A percentile compares a stretch with the other conserved stretches of the same genome.
Conservation (phyloP, 2,329 filamentous ascomycete genomes). For the Colletotrichum sp. region DNA sequence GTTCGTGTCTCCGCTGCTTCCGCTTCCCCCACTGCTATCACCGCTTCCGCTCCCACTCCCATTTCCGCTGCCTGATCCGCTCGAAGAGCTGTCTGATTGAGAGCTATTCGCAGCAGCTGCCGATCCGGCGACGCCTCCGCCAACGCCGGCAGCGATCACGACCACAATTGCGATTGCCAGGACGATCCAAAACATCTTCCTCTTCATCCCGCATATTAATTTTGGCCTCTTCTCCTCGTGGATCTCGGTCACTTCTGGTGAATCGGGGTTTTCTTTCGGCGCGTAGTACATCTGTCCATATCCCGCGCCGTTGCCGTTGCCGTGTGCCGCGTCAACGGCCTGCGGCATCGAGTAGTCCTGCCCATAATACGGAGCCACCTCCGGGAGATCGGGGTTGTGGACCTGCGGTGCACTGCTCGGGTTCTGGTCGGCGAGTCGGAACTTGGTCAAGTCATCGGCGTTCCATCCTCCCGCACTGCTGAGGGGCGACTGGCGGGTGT, state of each 20-base stretch:
- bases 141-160: slow-evolving; percentile 7
- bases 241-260: neutral
- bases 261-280: neutral
- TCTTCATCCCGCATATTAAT: slow-evolving; percentile 11
- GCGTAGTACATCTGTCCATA: neutral
- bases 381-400: neutral
- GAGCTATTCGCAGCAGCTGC: neutral
- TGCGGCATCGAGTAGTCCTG: slow-evolving; percentile 3
- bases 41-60: neutral
- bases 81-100: neutral
- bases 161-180: neutral
- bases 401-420: slow-evolving; percentile 1
- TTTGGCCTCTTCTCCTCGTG: neutral
- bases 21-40: neutral
- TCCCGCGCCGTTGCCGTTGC: neutral
- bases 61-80: neutral
- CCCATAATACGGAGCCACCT: neutral
- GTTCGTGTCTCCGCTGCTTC: neutral
- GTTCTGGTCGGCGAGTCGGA: slow-evolving; percentile 1
- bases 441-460: neutral
- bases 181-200: slow-evolving; percentile 18
- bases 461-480: neutral
- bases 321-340: neutral
- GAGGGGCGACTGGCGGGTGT: neutral
- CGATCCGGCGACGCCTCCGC: slow-evolving; percentile 11